These are phyloP conservation scores for Somion occarium DNA, from an alignment of 1,284 basidiomycete genomes.

Conservation along the genomic window DNA sequence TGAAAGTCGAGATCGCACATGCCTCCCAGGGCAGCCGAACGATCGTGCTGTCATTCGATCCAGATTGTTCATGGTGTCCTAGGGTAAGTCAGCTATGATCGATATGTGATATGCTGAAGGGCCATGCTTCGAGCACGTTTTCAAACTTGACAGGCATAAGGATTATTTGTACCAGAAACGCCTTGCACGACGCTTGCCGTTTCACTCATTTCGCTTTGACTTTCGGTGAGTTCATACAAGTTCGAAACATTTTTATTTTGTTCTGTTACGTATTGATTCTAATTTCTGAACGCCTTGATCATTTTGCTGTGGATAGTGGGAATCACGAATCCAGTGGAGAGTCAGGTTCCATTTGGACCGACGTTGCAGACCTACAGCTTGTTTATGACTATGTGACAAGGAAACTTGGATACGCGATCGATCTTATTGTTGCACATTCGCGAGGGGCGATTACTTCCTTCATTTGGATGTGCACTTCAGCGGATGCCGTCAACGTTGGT, in stretches of 20 bases:
- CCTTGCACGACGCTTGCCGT: conserved; percentile 4
- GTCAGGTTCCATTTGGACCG: conserved; percentile 52
- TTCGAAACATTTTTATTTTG: no score
- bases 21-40: no score
- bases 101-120: no score
- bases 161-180: conserved; percentile 6
- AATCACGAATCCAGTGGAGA: conserved; percentile 70
- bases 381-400: conserved; percentile 56
- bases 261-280: no score
- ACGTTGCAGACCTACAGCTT: conserved; percentile 56
- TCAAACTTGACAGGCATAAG: not conserved
- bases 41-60: no score
- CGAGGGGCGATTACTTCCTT: conserved; percentile 61
- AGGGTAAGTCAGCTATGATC: no score
- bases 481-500: conserved; percentile 37
- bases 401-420: conserved; percentile 58
- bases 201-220: conserved; percentile 8
- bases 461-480: conserved; percentile 56
- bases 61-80: no score
- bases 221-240: no score
- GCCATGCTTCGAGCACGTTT: no score
- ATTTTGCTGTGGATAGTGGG: no score
- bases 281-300: no score
- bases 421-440: conserved; percentile 69
- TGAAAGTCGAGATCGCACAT: no score